Evolutionary conservation across 345 rosid genomes (phyloP).

Genomic region (Eucalyptus sp.): DNA sequence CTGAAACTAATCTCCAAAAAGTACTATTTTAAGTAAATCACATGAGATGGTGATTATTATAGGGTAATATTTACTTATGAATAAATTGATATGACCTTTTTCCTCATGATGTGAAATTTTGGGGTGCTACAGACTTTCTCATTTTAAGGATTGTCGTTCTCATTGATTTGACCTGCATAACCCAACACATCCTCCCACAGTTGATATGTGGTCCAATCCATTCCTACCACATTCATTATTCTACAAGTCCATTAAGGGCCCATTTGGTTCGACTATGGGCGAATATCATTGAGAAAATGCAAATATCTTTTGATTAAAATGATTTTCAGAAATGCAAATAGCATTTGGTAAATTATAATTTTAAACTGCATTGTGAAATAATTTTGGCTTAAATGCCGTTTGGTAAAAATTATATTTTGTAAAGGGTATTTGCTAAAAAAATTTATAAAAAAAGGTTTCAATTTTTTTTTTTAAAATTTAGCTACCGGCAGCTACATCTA

Average conservation of each 20-base stretch:
- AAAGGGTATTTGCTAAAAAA: background rate
- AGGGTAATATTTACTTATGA: background rate
- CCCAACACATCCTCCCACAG: background rate
- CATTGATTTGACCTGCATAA: background rate
- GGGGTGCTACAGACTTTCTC: background rate
- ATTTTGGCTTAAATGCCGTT: background rate
- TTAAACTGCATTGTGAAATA: accelerated
- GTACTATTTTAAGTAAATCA: background rate
- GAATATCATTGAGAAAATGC: accelerated
- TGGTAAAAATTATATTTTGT: background rate
- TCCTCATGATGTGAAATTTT: background rate
- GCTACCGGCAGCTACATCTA: no score
- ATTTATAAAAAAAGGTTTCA: no score
- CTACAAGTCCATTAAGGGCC: accelerated
- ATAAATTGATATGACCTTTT: background rate
- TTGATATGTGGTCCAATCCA: background rate
- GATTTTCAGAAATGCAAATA: accelerated
- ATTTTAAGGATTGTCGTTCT: background rate
- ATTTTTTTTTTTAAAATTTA: no score
- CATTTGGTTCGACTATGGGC: accelerated
- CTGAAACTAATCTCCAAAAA: background rate
- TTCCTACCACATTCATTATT: background rate
- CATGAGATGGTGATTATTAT: background rate
- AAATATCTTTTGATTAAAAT: accelerated
- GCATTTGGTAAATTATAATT: accelerated